Base-by-base conservation (phyloP, 2,329 filamentous ascomycete genomes). In the Fusarium redolens region DNA sequence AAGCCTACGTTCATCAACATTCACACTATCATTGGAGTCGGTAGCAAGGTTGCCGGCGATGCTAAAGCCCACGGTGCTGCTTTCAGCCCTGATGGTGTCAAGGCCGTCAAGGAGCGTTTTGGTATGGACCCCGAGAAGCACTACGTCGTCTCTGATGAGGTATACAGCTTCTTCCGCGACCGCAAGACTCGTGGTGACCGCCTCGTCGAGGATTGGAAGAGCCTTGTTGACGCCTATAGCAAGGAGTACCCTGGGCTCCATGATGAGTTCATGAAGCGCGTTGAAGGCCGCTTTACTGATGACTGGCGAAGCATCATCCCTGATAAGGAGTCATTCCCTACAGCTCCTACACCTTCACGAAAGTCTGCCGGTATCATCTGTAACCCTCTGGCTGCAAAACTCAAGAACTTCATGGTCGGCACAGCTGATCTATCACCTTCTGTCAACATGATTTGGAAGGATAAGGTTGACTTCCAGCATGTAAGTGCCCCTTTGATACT, bases 1-100 rank as follows among this genome's bases (percentile, higher is more conserved):
- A 88, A 88, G 74, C 89, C 88, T 1, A 86, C 85, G 0, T 90
- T 90, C 69, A 86, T 90, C 81, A 90, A 90, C 69, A 81, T 89
- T 12, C 83, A 82, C 25, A 90, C 88, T 2, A 80, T 88, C n/a
- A 90, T 90, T 28, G 87, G 88, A 1, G 68, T 88, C 1, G 87
- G 86, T 10, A 88, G 83, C 71, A 80, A 80, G 6, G 81, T 83
- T 9, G 85, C 85, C 2, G 86, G 86, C 9, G 79, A 87, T 18
- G 88, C 88, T 7, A 84, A 85, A 25, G 86, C 89, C 2, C 90
- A 91, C 68, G 89, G 89, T 28, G 89, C 85, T 15, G 87, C 89
- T 3, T 88, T 89, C 44, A 89, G 88, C 10, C 79, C 82, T 3
- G 83, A 86, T 3, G 87, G 88, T 57, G 86, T 91, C 4, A 85